A percentile compares a stretch with the other conserved stretches of the same genome.
Conservation (phyloP, 2,329 filamentous ascomycete genomes). For the Botryotinia calthae region DNA sequence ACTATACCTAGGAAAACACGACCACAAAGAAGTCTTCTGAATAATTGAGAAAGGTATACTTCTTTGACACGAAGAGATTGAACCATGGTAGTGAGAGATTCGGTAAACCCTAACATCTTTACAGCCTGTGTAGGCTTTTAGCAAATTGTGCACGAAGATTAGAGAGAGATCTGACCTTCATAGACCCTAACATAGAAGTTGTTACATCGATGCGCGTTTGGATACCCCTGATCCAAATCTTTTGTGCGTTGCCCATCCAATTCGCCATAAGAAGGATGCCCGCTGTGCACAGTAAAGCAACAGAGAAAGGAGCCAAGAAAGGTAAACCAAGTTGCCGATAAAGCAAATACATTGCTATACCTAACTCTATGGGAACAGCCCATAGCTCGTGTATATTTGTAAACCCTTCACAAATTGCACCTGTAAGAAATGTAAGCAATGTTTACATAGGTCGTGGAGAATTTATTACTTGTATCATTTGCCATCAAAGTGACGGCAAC, state of each 20-base stretch:
- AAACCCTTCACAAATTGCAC: constrained; percentile 35
- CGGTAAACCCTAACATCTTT: constrained; percentile 40
- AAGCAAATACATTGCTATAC: constrained; percentile 36
- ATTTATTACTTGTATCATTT: constrained; percentile 19
- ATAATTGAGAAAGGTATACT: constrained; percentile 42
- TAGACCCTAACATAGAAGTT: constrained; percentile 35
- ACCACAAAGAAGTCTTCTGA: constrained; percentile 39
- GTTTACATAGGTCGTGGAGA: background rate
- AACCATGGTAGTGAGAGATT: constrained; percentile 38
- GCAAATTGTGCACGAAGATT: background rate
- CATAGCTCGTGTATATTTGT: constrained; percentile 37
- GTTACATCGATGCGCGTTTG: constrained; percentile 37
- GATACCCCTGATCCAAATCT: constrained; percentile 36
- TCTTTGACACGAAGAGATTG: constrained; percentile 42
- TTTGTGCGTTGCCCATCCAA: constrained; percentile 34
- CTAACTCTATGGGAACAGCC: constrained; percentile 35
- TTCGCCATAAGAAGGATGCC: constrained; percentile 28
- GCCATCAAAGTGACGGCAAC: constrained; percentile 24
- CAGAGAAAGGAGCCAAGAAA: constrained; percentile 29
- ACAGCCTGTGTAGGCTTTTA: constrained; percentile 28
- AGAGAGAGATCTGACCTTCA: constrained; percentile 32
- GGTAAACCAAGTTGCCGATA: constrained; percentile 35
- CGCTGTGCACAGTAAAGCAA: constrained; percentile 35
- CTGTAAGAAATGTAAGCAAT: constrained; percentile 20
- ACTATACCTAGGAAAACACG: constrained; percentile 28